These are phyloP conservation scores for Elsinoe arachidis DNA, from an alignment of 2,329 filamentous ascomycete genomes.

Conservation along the genomic window DNA sequence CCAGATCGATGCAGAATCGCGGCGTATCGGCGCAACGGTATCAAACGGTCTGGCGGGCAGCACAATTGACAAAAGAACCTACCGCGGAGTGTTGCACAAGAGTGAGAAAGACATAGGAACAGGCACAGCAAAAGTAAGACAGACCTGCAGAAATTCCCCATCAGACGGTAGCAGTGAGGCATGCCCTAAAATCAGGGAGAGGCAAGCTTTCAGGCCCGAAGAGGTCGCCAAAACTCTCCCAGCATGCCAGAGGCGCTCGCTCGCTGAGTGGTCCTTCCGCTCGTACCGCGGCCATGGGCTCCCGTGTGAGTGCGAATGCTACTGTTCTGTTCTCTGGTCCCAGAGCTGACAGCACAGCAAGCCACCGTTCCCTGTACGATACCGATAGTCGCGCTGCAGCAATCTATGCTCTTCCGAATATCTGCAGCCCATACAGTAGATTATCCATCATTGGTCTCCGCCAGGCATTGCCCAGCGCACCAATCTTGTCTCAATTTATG, in stretches of 20 bases:
- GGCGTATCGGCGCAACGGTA: not conserved
- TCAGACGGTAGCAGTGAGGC: conserved; percentile 2
- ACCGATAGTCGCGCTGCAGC: conserved; percentile 1
- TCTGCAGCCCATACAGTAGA: not conserved
- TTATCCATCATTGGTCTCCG: not conserved
- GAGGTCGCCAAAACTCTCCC: not conserved
- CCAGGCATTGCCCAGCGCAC: not conserved
- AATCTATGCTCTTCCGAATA: not conserved
- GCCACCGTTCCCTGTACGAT: not conserved
- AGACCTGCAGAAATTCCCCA: not conserved
- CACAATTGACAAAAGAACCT: not conserved
- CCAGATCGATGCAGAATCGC: not conserved
- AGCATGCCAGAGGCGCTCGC: too few species aligned
- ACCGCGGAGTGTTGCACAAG: not conserved
- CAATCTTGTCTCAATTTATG: not conserved
- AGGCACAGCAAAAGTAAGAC: not conserved
- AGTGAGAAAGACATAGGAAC: not conserved
- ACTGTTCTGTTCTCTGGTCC: too few species aligned
- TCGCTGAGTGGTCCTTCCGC: not conserved
- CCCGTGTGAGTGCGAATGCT: not conserved
- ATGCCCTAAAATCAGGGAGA: not conserved
- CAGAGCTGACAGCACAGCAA: conserved; percentile 2
- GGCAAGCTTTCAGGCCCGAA: not conserved
- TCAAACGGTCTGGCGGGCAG: not conserved
- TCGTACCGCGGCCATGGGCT: not conserved